Conservation (phyloP, 2,329 filamentous ascomycete genomes). For the Aureobasidium musti region DNA sequence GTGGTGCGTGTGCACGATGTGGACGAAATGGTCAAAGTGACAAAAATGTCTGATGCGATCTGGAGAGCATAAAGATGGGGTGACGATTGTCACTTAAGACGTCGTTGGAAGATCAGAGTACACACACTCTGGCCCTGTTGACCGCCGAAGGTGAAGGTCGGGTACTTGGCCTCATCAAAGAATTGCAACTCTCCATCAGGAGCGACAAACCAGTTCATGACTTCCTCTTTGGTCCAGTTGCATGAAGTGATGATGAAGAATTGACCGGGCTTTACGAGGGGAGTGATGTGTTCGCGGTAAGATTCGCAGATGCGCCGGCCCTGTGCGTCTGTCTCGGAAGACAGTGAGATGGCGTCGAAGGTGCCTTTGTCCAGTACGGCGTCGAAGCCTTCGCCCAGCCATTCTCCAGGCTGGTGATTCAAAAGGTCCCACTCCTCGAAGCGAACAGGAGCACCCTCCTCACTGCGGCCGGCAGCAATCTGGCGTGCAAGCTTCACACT, state of each 20-base stretch:
- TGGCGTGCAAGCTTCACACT: slow-evolving; percentile 73
- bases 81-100: background rate
- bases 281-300: slow-evolving; percentile 69
- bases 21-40: slow-evolving; percentile 79
- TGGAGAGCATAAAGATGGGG: slow-evolving; percentile 57
- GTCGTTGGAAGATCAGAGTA: slow-evolving; percentile 71
- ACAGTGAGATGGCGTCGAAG: slow-evolving; percentile 90
- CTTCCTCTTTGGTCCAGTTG: slow-evolving; percentile 94
- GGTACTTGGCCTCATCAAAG: slow-evolving; percentile 73
- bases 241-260: slow-evolving; percentile 88
- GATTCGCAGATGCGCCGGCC: slow-evolving; percentile 69
- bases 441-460: slow-evolving; percentile 41
- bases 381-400: slow-evolving; percentile 72
- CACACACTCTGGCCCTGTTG: slow-evolving; percentile 85
- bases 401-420: slow-evolving; percentile 49
- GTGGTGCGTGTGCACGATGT: slow-evolving; percentile 93
- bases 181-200: slow-evolving; percentile 57
- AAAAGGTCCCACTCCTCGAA: slow-evolving; percentile 60
- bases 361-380: slow-evolving; percentile 97
- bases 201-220: slow-evolving; percentile 73
- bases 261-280: slow-evolving; percentile 69
- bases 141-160: slow-evolving; percentile 85
- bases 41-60: slow-evolving; percentile 89
- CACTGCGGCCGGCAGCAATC: slow-evolving; percentile 49
- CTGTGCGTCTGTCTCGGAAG: slow-evolving; percentile 53